These are phyloP conservation scores for Nannochloropsis oceanica DNA, from an alignment of 108 stramenopile genomes.

Conservation along the genomic window DNA sequence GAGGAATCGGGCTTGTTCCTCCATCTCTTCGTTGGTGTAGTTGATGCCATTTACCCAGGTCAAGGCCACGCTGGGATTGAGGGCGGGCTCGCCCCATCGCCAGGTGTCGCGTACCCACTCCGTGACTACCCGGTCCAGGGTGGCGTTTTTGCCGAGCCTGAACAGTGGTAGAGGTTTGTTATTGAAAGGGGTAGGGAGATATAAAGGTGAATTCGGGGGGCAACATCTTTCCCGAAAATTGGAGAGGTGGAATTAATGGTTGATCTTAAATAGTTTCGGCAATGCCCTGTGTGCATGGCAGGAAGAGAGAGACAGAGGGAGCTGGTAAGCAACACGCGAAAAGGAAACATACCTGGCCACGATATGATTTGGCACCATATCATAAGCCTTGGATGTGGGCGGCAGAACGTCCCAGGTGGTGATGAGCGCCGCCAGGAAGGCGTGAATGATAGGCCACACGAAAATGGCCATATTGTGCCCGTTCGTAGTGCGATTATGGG, in stretches of 20 bases:
- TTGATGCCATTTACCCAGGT: constrained; percentile 41
- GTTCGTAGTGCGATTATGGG: no score
- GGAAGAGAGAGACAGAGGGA: no score
- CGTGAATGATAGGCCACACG: neutral
- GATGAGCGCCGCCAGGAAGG: neutral
- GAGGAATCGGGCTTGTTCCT: neutral
- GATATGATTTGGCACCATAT: neutral
- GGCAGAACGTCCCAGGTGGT: neutral
- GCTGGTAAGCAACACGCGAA: neutral
- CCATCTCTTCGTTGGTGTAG: constrained; percentile 36
- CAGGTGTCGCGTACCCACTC: neutral
- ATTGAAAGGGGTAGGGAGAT: no score
- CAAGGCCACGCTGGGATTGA: constrained; percentile 21
- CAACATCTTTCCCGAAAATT: no score
- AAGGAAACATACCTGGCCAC: neutral
- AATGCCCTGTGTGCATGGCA: no score
- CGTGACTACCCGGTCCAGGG: neutral
- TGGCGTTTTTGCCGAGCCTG: neutral
- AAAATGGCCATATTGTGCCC: neutral
- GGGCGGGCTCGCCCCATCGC: neutral
- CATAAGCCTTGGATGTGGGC: neutral
- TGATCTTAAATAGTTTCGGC: no score
- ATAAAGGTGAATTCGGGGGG: no score
- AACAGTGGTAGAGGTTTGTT: neutral
- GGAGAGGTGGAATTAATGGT: no score